Conservation (phyloP, 2,329 filamentous ascomycete genomes). For the Tolypocladium album region DNA sequence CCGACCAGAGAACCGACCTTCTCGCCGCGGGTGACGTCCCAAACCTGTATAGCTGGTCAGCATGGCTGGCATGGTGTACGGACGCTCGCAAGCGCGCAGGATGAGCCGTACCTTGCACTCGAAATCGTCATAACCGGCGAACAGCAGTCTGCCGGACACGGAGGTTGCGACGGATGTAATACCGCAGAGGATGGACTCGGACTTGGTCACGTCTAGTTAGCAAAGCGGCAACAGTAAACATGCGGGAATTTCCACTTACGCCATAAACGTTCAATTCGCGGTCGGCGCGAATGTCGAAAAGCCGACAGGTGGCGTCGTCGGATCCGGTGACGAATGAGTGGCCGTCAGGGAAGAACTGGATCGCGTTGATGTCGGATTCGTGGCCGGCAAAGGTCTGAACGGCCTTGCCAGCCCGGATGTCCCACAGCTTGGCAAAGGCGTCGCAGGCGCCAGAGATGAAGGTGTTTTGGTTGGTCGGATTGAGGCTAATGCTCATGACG, state of each 20-base stretch:
- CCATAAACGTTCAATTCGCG: slow-evolving; percentile 62
- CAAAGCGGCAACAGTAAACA: background rate
- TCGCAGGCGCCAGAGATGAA: slow-evolving; percentile 99
- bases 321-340: slow-evolving; percentile 98
- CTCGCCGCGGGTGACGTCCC: slow-evolving; percentile 93
- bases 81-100: background rate
- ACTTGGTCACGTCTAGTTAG: slow-evolving; percentile 41
- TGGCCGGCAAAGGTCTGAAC: slow-evolving; percentile 98
- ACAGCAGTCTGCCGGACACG: slow-evolving; percentile 86
- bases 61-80: background rate
- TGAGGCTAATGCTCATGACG: slow-evolving; percentile 99
- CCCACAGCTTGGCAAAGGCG: slow-evolving; percentile 97
- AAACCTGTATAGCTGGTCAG: slow-evolving; percentile 54
- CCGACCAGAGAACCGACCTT: slow-evolving; percentile 94
- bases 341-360: slow-evolving; percentile 98
- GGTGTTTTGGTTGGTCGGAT: slow-evolving; percentile 97
- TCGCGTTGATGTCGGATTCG: slow-evolving; percentile 98
- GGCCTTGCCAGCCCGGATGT: slow-evolving; percentile 95
- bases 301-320: slow-evolving; percentile 90
- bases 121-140: slow-evolving; percentile 97
- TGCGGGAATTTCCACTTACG: slow-evolving; percentile 30
- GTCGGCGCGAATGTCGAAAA: slow-evolving; percentile 96
- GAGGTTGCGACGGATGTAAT: slow-evolving; percentile 98
- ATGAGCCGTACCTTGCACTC: slow-evolving; percentile 85
- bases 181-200: slow-evolving; percentile 91